These are phyloP conservation scores for Zygosaccharomyces sapae DNA, from an alignment of 1,139 yeast species.

Conservation along the genomic window DNA sequence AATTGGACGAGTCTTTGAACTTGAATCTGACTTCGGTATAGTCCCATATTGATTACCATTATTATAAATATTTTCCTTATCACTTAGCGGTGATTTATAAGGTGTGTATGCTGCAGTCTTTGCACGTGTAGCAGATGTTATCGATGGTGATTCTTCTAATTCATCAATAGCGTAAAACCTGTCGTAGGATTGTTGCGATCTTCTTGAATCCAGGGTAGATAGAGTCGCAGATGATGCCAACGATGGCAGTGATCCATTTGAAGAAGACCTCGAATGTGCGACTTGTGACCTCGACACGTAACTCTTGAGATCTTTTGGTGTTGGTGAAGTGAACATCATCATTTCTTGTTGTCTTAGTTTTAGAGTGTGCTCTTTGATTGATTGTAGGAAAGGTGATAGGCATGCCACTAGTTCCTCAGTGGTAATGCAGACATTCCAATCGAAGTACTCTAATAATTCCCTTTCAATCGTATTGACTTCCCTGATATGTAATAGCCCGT, in stretches of 20 bases:
- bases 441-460: slow-evolving; percentile 73
- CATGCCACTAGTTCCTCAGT: slow-evolving; percentile 65
- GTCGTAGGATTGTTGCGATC: slow-evolving; percentile 14
- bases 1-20: slow-evolving; percentile 19
- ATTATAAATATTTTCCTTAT: slow-evolving; percentile 11
- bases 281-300: slow-evolving; percentile 7
- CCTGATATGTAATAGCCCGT: slow-evolving; percentile 66
- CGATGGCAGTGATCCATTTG: slow-evolving; percentile 28
- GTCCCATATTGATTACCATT: slow-evolving; percentile 1
- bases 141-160: slow-evolving; percentile 8
- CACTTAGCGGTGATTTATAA: slow-evolving; percentile 12
- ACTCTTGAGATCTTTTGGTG: slow-evolving; percentile 15
- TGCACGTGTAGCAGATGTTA: not conserved
- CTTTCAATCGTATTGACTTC: slow-evolving; percentile 91
- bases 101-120: slow-evolving; percentile 9
- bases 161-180: slow-evolving; percentile 11
- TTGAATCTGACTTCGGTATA: slow-evolving; percentile 9
- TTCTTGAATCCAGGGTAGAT: slow-evolving; percentile 24
- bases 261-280: slow-evolving; percentile 23
- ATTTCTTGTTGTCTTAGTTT: slow-evolving; percentile 24
- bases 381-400: slow-evolving; percentile 68
- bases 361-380: slow-evolving; percentile 50
- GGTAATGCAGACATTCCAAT: slow-evolving; percentile 76
- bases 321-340: slow-evolving; percentile 20
- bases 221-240: slow-evolving; percentile 26